phyloP scores from a whole-genome alignment of 257 asterid species.

The Solanum etuberosum region DNA sequence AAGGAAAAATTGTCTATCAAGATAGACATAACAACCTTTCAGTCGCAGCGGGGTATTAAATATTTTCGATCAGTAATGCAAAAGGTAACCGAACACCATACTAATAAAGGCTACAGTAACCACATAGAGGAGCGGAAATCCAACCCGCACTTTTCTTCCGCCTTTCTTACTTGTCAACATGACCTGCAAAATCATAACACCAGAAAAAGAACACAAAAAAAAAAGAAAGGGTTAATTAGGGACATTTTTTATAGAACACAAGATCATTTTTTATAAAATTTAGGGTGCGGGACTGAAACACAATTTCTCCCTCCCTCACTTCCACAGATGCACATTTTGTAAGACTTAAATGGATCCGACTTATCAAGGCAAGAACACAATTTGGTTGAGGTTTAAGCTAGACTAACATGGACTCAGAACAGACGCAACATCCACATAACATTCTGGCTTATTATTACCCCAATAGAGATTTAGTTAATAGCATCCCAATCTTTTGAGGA shows the following conservation, averaged over 20 bases:
- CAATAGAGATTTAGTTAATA: not conserved
- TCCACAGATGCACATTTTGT: not conserved
- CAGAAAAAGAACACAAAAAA: not conserved
- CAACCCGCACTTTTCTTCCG: conserved; percentile 34
- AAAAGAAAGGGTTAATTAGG: not conserved
- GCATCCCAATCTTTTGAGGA: not conserved
- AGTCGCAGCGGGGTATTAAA: not conserved
- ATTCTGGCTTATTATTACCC: not conserved
- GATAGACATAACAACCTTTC: not conserved
- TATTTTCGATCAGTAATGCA: conserved; percentile 7
- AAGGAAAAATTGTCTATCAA: not conserved
- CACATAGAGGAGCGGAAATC: conserved; percentile 63
- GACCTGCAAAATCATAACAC: conserved; percentile 26
- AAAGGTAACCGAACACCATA: conserved; percentile 34
- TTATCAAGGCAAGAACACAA: not conserved
- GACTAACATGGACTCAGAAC: not conserved
- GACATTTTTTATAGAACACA: not conserved
- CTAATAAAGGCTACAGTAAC: conserved; percentile 62
- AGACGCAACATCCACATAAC: not conserved
- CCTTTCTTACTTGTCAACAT: conserved; percentile 22
- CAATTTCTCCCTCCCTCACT: not conserved
- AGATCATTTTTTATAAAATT: not conserved
- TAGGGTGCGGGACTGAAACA: not conserved
- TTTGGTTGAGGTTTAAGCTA: not conserved
- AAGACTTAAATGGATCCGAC: not conserved